Evolutionary conservation across 2,329 filamentous ascomycete genomes (phyloP).

Genomic region (Botrytis cinerea): DNA sequence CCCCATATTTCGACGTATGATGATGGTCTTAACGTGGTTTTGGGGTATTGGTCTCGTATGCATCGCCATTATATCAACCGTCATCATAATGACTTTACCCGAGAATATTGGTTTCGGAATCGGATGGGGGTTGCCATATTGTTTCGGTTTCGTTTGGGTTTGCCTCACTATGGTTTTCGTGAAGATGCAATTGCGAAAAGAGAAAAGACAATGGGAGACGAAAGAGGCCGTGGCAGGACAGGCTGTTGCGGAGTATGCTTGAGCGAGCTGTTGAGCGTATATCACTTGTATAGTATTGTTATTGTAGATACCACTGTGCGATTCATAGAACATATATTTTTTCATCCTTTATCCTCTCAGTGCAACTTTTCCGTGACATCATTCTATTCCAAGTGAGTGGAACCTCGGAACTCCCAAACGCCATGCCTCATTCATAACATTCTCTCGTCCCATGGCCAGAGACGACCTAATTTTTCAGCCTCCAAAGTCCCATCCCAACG

Average conservation of each 20-base stretch:
- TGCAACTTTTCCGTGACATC: neutral
- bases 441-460: neutral
- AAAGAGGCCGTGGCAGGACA: slow-evolving; percentile 26
- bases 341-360: neutral
- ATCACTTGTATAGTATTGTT: slow-evolving; percentile 11
- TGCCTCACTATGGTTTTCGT: slow-evolving; percentile 31
- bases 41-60: slow-evolving; percentile 40
- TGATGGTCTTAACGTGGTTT: slow-evolving; percentile 34
- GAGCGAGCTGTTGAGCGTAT: neutral
- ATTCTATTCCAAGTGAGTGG: neutral
- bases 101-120: slow-evolving; percentile 36
- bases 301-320: slow-evolving; percentile 1
- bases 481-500: slow-evolving; percentile 69
- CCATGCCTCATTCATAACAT: neutral
- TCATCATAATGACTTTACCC: slow-evolving; percentile 34
- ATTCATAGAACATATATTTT: slow-evolving; percentile 8
- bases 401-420: neutral
- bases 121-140: slow-evolving; percentile 38
- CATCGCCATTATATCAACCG: slow-evolving; percentile 34
- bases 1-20: slow-evolving; percentile 34
- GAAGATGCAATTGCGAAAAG: slow-evolving; percentile 30
- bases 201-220: slow-evolving; percentile 31
- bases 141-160: slow-evolving; percentile 28
- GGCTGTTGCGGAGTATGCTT: slow-evolving; percentile 22
- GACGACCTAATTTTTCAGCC: slow-evolving; percentile 39